phyloP scores from a whole-genome alignment of 768 basidiomycete species.

The Mycena rosella region DNA sequence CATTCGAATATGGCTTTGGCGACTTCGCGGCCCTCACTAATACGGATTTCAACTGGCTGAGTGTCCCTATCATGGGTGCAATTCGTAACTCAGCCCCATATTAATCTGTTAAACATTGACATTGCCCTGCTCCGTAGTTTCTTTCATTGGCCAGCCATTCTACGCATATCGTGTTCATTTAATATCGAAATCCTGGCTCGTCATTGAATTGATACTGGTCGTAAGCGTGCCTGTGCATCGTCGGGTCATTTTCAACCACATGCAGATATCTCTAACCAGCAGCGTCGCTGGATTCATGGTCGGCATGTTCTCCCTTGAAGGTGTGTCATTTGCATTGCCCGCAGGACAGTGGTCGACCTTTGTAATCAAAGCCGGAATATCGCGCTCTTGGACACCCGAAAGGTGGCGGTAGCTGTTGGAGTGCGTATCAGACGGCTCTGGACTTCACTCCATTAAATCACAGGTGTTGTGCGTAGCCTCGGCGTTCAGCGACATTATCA shows the following conservation, averaged over 20 bases:
- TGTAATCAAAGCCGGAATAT: not conserved
- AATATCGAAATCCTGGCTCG: not conserved
- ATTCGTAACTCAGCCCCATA: not conserved
- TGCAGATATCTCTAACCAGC: not conserved
- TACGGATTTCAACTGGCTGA: not conserved
- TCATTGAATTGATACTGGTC: not conserved
- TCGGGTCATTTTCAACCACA: not conserved
- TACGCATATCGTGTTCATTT: not conserved
- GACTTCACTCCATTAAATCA: not conserved
- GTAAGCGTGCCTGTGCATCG: not conserved
- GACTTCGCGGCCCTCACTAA: not conserved
- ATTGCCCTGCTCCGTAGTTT: not conserved
- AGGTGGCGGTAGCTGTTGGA: not conserved
- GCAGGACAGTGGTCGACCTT: not conserved
- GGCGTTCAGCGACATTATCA: no score
- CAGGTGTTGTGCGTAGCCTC: not conserved
- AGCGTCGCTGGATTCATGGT: not conserved
- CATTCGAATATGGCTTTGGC: not conserved
- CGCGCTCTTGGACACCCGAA: not conserved
- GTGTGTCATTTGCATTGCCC: not conserved
- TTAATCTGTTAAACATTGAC: not conserved
- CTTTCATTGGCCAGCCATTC: not conserved
- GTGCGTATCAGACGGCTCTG: not conserved
- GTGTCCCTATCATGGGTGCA: not conserved
- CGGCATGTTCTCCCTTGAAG: not conserved